phyloP scores from a whole-genome alignment of 1,284 basidiomycete genomes.

The Malassezia yamatoensis region DNA sequence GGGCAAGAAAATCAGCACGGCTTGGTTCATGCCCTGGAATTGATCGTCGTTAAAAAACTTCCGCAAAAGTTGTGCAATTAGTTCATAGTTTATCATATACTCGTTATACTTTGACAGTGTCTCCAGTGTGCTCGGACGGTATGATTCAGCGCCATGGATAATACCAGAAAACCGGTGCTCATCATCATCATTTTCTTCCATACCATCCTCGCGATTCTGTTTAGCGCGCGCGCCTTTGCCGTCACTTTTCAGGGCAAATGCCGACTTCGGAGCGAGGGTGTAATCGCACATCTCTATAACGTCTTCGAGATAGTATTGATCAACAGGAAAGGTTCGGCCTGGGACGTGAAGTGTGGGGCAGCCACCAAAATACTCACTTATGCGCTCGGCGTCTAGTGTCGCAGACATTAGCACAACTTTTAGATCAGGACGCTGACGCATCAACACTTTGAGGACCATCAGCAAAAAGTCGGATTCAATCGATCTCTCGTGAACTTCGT shows the following conservation, averaged over 20 bases:
- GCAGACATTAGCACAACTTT: slow-evolving; percentile 97
- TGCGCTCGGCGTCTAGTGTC: slow-evolving; percentile 82
- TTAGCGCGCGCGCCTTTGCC: slow-evolving; percentile 54
- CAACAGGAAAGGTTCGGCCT: slow-evolving; percentile 93
- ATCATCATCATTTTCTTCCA: slow-evolving; percentile 68
- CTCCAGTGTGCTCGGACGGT: slow-evolving; percentile 61
- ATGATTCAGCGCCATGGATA: slow-evolving; percentile 54
- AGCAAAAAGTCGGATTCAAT: slow-evolving; percentile 97
- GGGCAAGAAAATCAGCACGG: slow-evolving; percentile 86
- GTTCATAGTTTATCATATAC: slow-evolving; percentile 57
- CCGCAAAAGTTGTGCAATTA: slow-evolving; percentile 72
- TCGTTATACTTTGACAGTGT: slow-evolving; percentile 84
- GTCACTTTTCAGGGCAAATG: slow-evolving; percentile 66
- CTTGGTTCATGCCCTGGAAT: slow-evolving; percentile 61
- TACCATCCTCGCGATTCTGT: slow-evolving; percentile 53
- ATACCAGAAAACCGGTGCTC: slow-evolving; percentile 47
- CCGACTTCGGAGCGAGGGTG: slow-evolving; percentile 64
- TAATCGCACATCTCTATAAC: slow-evolving; percentile 79
- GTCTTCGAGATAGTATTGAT: slow-evolving; percentile 79
- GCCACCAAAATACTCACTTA: slow-evolving; percentile 81
- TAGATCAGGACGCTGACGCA: slow-evolving; percentile 68
- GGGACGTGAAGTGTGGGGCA: slow-evolving; percentile 72
- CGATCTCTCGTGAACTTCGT: slow-evolving; percentile 83
- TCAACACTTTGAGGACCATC: slow-evolving; percentile 82
- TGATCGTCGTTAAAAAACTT: slow-evolving; percentile 56